phyloP scores from a whole-genome alignment of 129 eudicot genomes.

The Artemisia tridentata region DNA sequence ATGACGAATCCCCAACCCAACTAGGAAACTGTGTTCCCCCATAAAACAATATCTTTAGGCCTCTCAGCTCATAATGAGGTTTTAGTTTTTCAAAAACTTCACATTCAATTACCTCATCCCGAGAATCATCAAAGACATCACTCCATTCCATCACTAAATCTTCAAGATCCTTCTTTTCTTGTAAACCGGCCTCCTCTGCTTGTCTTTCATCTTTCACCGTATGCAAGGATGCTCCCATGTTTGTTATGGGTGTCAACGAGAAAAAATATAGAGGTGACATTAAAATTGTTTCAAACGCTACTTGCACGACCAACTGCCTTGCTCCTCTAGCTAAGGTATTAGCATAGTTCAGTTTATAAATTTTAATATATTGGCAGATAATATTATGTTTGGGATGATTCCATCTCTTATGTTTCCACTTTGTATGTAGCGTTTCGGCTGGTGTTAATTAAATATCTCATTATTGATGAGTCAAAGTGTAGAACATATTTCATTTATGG shows the following conservation, averaged over 20 bases:
- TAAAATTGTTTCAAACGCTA: constrained; percentile 87
- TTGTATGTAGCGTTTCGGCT: constrained; percentile 24
- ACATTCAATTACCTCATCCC: too few species aligned
- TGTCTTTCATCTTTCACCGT: too few species aligned
- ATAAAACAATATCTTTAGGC: too few species aligned
- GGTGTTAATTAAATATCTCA: neutral
- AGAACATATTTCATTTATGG: constrained; percentile 5
- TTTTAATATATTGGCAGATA: neutral
- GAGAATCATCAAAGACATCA: too few species aligned
- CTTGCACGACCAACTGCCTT: constrained; percentile 97
- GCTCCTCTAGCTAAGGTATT: constrained; percentile 94
- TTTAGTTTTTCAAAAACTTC: too few species aligned
- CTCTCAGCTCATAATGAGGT: too few species aligned
- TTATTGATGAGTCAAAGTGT: neutral
- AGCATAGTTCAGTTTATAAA: neutral
- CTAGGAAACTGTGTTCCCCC: too few species aligned
- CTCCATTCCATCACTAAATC: too few species aligned
- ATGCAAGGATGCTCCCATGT: constrained; percentile 81
- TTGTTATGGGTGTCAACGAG: constrained; percentile 95
- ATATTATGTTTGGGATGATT: neutral
- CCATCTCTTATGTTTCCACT: too few species aligned
- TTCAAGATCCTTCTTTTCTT: too few species aligned
- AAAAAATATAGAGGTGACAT: constrained; percentile 79
- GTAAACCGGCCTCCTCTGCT: too few species aligned
- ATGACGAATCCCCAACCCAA: too few species aligned